These are phyloP conservation scores for Paramecium tetraurelia DNA, from an alignment of 73 alveolate genomes.

Conservation along the genomic window DNA sequence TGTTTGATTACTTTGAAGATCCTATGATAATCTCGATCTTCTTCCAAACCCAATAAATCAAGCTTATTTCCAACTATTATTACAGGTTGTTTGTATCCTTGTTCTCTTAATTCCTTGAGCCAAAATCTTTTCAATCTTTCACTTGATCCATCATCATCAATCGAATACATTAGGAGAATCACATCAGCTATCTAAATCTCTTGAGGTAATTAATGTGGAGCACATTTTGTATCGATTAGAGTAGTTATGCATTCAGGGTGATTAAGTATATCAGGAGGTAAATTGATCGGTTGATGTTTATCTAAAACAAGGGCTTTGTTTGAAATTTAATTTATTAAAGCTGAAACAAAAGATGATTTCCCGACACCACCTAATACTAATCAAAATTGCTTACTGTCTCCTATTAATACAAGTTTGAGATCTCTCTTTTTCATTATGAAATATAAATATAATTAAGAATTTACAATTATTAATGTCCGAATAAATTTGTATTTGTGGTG, in stretches of 20 bases:
- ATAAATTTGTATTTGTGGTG: background rate
- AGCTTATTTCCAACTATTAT: slow-evolving; percentile 30
- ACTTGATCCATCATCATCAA: background rate
- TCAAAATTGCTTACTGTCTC: background rate
- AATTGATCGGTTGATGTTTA: background rate
- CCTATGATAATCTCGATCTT: background rate
- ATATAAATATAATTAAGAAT: background rate
- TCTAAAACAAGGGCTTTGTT: background rate
- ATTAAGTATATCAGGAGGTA: background rate
- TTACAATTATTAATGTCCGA: background rate
- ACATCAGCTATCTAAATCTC: slow-evolving; percentile 8
- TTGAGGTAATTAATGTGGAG: background rate
- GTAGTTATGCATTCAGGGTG: slow-evolving; percentile 23
- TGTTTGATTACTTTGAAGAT: slow-evolving; percentile 16
- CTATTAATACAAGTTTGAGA: background rate
- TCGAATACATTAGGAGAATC: slow-evolving; percentile 11
- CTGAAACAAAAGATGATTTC: slow-evolving; percentile 17
- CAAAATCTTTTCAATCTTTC: slow-evolving; percentile 34
- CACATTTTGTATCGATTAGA: background rate
- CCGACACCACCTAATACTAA: slow-evolving; percentile 12
- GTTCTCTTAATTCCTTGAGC: background rate
- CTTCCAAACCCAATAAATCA: background rate
- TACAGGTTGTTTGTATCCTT: background rate
- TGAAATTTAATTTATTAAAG: background rate
- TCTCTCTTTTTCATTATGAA: background rate